Evolutionary conservation across 2,329 filamentous ascomycete species (phyloP).

Genomic region (Phaeomoniella chlamydospora): DNA sequence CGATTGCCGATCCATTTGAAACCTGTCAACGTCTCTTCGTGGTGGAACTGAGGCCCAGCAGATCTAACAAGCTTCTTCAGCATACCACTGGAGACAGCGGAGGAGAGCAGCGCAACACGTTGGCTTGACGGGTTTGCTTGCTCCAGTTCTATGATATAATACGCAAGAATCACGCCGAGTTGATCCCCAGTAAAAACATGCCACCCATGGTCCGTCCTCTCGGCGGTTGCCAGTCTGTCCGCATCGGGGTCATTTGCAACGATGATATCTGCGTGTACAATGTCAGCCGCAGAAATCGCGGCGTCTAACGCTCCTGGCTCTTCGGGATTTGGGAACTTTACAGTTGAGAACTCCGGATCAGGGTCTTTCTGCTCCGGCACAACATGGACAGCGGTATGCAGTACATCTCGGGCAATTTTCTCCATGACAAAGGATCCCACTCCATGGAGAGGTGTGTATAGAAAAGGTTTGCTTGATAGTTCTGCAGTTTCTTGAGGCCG

Average conservation of each 20-base stretch:
- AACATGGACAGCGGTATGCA: constrained; percentile 14
- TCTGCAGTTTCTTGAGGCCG: constrained; percentile 6
- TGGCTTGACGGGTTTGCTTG: constrained; percentile 15
- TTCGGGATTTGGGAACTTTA: constrained; percentile 51
- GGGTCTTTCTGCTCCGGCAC: constrained; percentile 37
- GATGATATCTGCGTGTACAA: constrained; percentile 33
- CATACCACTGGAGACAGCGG: constrained; percentile 51
- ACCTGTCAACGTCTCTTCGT: constrained; percentile 48
- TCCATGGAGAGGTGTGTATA: constrained; percentile 28
- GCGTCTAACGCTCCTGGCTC: constrained; percentile 48
- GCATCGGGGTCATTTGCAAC: constrained; percentile 53
- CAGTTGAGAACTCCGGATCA: constrained; percentile 49
- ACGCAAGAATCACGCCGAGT: constrained; percentile 44
- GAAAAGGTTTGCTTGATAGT: constrained; percentile 16
- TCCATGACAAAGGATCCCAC: constrained; percentile 22
- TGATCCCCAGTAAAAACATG: constrained; percentile 52
- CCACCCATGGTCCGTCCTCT: constrained; percentile 37
- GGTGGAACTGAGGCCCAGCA: constrained; percentile 34
- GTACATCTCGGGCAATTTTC: constrained; percentile 16
- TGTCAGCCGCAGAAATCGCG: constrained; percentile 40
- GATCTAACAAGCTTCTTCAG: constrained; percentile 39
- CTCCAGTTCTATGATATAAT: constrained; percentile 36
- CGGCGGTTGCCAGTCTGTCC: constrained; percentile 47
- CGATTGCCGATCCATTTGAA: constrained; percentile 56
- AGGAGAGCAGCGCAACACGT: constrained; percentile 43